Base-by-base conservation (phyloP, 2,329 filamentous ascomycete species). In the Penicillium sp. region DNA sequence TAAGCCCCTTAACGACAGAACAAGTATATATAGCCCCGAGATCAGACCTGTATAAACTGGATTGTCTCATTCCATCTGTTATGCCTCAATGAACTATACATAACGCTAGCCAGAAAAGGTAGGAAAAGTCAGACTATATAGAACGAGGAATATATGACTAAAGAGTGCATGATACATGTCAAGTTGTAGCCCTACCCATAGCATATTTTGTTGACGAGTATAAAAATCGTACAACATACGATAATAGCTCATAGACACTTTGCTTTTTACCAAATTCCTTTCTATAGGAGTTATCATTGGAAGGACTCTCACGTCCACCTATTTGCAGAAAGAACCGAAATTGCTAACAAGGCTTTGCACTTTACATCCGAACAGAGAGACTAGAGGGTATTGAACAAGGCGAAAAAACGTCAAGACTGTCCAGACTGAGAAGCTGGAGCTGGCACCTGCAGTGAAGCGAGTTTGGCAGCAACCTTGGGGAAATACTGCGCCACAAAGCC, bases 401-500 rank as follows among this genome's bases (percentile, higher is more conserved):
- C 45, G 18, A 21, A 21, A 21, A 48, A 47, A 38, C 12, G 51
- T 35, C 23, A 45, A 41, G 16, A 40, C 35, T 29, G 27, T 47
- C 18, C 25, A 51, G 52, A 25, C 23, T 18, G 35, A 39, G 46
- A 23, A 21, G 35, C 39, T 9, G 48, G 41, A 7, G 45, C 38
- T 18, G 31, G 37, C 18, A 37, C 29, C 40, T 55, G 54, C n/a
- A 60, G 50, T 15, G 57, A 60, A 38, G 73, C 70, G 31, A 82
- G 76, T 71, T 82, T 85, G 34, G 73, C 67, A 65, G 88, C 81
- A 79, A 92, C 86, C 68, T 83, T 86, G 21, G 80, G 75, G 69
- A 92, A 91, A 72, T 91, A 93, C 66, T 89, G 83, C 57, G 88
- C 84, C 50, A 91, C 85, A 65, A 93, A 89, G 16, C 86, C 87